Evolutionary conservation across 805 yeast species (phyloP), one percentile per base, ranked within the genome.

Genomic region (Lipomyces chichibuensis): DNA sequence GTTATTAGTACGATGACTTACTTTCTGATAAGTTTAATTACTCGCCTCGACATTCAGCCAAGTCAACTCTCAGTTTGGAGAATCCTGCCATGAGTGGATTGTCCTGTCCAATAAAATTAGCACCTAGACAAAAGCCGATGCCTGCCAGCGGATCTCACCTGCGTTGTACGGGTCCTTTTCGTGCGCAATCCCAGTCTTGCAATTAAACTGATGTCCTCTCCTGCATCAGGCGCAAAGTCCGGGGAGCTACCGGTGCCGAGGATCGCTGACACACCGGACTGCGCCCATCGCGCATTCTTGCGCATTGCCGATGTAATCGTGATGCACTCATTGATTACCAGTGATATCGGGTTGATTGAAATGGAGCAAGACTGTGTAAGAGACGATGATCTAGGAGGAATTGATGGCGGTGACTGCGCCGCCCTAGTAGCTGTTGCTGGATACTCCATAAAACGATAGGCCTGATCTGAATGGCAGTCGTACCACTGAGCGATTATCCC

Each of bases 231-330:
- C 23, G 75, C 81, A 33, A 87, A 84, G 32, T 60, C 63, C 56
- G 8, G 27, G 32, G 63, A 54, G n/a, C 64, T 23, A 17, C 43
- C 13, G 3, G 90, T 87, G 1, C 95, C 90, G 57, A 94, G 81
- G 37, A 94, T 86, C 5, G 96, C 91, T 9, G 97, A 94, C 51
- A 93, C 95, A 1, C 92, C 91, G 6, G 88, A 84, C 60, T 89
- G 89, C 54, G 74, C 89, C 85, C 89, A 89, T 70, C 90, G 86
- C 75, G 92, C 85, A 70, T 90, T 84, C 75, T 92, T 92, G 64
- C 98, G 83, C 96, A 95, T 92, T 27, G 95, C 92, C 23, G 96
- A 88, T 23, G 94, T 86, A 62, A 95, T 85, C 65, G 88, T 84
- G 74, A 91, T 89, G 77, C 97, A 92, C 80, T 95, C 98, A 75